These are phyloP conservation scores for Vanrija sp. DNA, from an alignment of 1,284 basidiomycete species.

Conservation along the genomic window DNA sequence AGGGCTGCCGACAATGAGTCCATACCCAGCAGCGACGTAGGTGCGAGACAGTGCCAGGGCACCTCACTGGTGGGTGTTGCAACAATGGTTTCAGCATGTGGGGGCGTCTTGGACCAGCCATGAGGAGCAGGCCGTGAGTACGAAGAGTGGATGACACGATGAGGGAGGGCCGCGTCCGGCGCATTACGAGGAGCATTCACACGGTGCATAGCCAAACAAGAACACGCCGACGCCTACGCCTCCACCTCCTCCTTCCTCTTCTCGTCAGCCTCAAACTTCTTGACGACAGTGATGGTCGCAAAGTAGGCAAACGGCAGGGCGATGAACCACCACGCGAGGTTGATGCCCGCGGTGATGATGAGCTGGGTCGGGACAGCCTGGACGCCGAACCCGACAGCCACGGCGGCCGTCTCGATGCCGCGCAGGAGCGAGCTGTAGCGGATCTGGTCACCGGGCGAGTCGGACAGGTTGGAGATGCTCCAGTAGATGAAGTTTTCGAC, in stretches of 20 bases:
- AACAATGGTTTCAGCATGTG: no score
- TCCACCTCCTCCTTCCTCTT: not conserved
- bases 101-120: no score
- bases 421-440: conserved; percentile 11
- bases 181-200: no score
- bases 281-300: conserved; percentile 7
- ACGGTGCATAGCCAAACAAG: no score
- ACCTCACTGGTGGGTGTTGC: no score
- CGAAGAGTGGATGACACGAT: no score
- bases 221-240: no score
- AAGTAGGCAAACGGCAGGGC: conserved; percentile 4
- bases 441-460: conserved; percentile 14
- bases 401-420: conserved; percentile 11
- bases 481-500: conserved; percentile 12
- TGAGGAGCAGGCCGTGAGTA: no score
- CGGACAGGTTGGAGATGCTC: conserved; percentile 8
- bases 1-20: no score
- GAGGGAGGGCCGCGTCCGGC: no score
- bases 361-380: conserved; percentile 12
- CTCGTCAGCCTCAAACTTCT: conserved; percentile 3
- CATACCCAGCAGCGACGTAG: no score
- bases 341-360: conserved; percentile 6
- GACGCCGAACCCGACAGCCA: conserved; percentile 8
- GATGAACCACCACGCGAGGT: conserved; percentile 4
- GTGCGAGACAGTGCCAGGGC: no score